Base-by-base conservation (phyloP, 2,329 filamentous ascomycete species). In the Trichoderma breve region DNA sequence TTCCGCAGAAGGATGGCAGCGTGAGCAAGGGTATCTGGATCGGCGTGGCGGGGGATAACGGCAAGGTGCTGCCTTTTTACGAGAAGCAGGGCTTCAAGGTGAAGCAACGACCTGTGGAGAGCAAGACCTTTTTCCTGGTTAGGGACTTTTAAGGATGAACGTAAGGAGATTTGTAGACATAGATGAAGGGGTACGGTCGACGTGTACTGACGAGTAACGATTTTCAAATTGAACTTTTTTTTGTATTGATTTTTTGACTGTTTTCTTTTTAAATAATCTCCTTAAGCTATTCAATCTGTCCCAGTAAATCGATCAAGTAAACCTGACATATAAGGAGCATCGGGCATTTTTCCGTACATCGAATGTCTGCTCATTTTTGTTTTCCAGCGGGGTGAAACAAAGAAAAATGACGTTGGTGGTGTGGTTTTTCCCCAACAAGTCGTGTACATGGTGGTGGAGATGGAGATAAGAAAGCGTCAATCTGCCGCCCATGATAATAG, bases 31-130 rank as follows among this genome's bases (percentile, higher is more conserved):
- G 84, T 3, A 78, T 85, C 24, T 82, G 83, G 73, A 80, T 87
- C 36, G 84, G 84, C 3, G 79, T 86, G 8, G 80, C 81, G 14
- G 81, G 77, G 30, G 85, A 86, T 76, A 87, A 87, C 75, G 78
- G 74, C 6, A 82, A 83, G 78, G 85, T 86, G 15, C 82, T 87
- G 57, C 74, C 77, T 58, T 86, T 86, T 74, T 87, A 87, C 74
- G 82, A 86, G 77, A 82, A 77, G 77, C 74, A 84, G 72, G 85
- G 84, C 43, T 86, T 87, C 72, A 78, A 79, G 71, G 76, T 84
- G 9, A 76, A 80, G 73, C 77, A 79, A 6, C 80, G 80, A 3
- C 81, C 79, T 4, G 79, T 80, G 62, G 78, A 75, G 73, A 79
- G 78, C 57, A 81, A 79, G 28, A 79, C 79, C 57, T 80, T 82